phyloP scores from a whole-genome alignment of 495 filamentous ascomycete genomes.

The Xylaria sp. region DNA sequence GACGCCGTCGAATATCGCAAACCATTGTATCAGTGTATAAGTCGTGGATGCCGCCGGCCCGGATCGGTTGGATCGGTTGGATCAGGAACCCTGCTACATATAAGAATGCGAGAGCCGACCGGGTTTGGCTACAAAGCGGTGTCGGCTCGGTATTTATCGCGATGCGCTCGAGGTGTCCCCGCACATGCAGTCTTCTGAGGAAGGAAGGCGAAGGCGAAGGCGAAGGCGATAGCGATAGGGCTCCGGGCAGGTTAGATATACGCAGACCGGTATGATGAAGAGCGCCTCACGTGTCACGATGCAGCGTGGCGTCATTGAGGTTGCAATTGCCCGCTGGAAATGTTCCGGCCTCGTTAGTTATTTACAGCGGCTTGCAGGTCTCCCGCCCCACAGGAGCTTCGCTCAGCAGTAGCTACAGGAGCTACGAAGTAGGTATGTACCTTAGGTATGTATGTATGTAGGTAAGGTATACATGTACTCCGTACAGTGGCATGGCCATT shows the following conservation, averaged over 20 bases:
- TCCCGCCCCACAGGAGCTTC: slow-evolving; percentile 5
- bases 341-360: background rate
- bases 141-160: background rate
- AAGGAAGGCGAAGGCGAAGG: no score
- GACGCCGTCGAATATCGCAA: background rate
- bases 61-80: slow-evolving; percentile 1
- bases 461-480: no score
- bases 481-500: no score
- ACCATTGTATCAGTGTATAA: background rate
- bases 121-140: background rate
- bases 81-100: slow-evolving; percentile 3
- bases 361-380: background rate
- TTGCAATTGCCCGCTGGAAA: background rate
- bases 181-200: background rate
- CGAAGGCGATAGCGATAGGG: background rate
- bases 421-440: no score
- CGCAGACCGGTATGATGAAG: background rate
- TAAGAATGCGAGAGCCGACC: background rate
- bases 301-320: slow-evolving; percentile 20
- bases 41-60: background rate
- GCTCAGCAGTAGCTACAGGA: background rate
- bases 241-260: background rate
- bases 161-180: background rate
- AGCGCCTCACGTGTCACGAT: slow-evolving; percentile 14
- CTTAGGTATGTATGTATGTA: no score